Evolutionary conservation across 1,284 basidiomycete genomes (phyloP), one percentile per base, ranked within the genome.

Genomic region (Leccinum pachyderme): DNA sequence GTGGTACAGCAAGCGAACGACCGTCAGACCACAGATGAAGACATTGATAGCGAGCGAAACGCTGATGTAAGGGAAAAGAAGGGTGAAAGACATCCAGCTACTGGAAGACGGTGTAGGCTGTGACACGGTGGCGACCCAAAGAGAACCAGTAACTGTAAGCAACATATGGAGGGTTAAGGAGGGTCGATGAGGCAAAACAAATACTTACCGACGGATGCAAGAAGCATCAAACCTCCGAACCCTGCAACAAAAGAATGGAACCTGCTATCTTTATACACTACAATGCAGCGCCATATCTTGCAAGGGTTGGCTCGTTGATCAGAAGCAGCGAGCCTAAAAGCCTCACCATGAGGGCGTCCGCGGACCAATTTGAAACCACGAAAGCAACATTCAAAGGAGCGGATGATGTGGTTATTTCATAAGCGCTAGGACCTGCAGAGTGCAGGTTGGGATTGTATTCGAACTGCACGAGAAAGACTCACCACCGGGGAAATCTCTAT

Each of bases 401-500:
- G 15, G 67, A 62, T 2, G 69, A 31, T 3, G 57, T 68, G 25
- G 43, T 63, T 58, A 54, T 25, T 52, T 66, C 68, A 54, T 57
- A 72, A n/a, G 49, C 57, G 1, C 50, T 60, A 35, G 63, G 69
- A 49, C 66, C 70, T 64, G 32, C 13, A 33, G 18, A 32, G 12
- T 22, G 24, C n/a, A 55, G 9, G 2, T 47, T 28, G 8, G 11
- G 6, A 35, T 27, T 13, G n/a, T 8, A 41, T 7, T 32, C 4
- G 18, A n/a, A 27, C 15, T 33, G n/a, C 24, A 28, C 18, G 43
- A 5, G 44, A 5, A 15, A 22, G n/a, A 51, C 58, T 47, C 29
- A 68, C 74, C 73, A 7, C 73, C 74, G 3, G 73, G 72, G 41
- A 66, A 75, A 37, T 68, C 61, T 27, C 74, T 68, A 32, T 75